These are phyloP conservation scores for Eucalyptus caleyi DNA, from an alignment of 345 rosid species.

Conservation along the genomic window DNA sequence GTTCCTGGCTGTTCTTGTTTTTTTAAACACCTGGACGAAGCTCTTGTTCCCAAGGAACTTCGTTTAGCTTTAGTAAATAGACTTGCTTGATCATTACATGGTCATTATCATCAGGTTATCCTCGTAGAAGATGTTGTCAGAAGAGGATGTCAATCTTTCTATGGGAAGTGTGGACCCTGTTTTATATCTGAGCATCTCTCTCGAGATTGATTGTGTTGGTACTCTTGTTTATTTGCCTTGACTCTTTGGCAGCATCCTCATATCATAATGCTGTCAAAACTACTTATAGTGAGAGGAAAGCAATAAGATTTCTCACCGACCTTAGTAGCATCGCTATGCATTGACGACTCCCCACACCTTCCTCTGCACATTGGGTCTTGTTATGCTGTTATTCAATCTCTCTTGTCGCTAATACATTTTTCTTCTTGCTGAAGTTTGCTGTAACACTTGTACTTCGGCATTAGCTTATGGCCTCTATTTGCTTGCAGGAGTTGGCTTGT, in stretches of 20 bases:
- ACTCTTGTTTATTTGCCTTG: background rate
- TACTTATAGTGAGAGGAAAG: background rate
- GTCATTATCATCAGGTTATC: background rate
- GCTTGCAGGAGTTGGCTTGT: constrained; percentile 73
- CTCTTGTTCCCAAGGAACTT: background rate
- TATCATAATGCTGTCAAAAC: background rate
- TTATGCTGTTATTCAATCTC: background rate
- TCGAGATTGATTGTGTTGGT: background rate
- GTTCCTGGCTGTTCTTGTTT: background rate
- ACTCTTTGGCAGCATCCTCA: background rate
- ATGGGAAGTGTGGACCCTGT: background rate
- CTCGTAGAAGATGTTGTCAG: background rate
- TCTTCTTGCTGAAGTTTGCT: background rate
- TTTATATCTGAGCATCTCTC: background rate
- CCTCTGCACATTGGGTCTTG: background rate
- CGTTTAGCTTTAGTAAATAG: background rate
- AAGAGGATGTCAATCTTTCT: background rate
- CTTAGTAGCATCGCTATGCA: background rate
- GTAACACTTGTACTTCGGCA: background rate
- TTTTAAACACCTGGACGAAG: background rate
- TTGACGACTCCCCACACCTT: background rate
- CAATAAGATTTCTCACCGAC: background rate
- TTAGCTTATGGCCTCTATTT: background rate
- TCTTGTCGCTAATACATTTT: background rate
- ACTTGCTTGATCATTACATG: background rate